Evolutionary conservation across 2,329 filamentous ascomycete species (phyloP).

Genomic region (Epichloe aotearoae): DNA sequence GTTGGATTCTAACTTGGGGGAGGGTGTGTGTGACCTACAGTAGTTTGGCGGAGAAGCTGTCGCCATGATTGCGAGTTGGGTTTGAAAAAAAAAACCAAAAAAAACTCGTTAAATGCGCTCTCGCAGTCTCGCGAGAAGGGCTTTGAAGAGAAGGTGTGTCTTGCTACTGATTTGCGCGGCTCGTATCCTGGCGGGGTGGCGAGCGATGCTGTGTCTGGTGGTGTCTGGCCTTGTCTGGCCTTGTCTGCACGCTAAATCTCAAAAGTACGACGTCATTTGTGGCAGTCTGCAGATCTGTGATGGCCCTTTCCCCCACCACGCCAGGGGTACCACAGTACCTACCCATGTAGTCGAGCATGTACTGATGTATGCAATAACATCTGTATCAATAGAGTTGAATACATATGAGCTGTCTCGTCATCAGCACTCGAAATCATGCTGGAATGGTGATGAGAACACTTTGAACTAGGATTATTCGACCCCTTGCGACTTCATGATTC

Average conservation of each 20-base stretch:
- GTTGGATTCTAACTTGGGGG: too few species aligned
- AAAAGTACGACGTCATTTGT: constrained; percentile 24
- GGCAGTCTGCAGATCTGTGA: constrained; percentile 18
- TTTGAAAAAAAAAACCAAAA: background rate
- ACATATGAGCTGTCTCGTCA: too few species aligned
- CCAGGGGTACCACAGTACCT: too few species aligned
- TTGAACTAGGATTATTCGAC: too few species aligned
- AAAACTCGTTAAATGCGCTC: background rate
- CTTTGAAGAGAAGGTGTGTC: background rate
- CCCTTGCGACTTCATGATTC: background rate
- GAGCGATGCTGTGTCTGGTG: background rate
- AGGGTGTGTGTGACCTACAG: constrained; percentile 28
- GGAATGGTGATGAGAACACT: too few species aligned
- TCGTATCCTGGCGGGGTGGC: background rate
- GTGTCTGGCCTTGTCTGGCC: background rate
- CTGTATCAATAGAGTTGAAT: too few species aligned
- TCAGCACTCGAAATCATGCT: too few species aligned
- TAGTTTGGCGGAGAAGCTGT: constrained; percentile 40
- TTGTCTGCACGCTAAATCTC: too few species aligned
- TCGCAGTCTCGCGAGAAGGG: background rate
- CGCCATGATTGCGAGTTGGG: constrained; percentile 16
- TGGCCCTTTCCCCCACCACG: too few species aligned
- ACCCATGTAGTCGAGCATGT: too few species aligned
- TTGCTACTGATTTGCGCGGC: too few species aligned
- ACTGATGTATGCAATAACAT: too few species aligned